Conservation (phyloP, 345 rosid species). For the Stellera chamaejasme region DNA sequence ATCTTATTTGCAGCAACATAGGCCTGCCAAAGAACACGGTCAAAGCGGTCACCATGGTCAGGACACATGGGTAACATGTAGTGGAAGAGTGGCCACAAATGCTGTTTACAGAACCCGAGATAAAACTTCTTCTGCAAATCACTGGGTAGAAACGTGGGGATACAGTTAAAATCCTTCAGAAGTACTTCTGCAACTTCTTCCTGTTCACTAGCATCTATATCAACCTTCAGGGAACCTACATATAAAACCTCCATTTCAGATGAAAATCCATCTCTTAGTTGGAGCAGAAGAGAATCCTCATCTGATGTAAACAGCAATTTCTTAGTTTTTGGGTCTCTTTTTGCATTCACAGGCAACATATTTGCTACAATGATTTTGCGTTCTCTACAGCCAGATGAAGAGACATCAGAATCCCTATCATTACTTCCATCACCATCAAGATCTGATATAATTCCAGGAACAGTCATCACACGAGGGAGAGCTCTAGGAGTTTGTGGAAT, state of each 20-base stretch:
- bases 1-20: slow-evolving; percentile 60
- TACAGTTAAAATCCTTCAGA: slow-evolving; percentile 50
- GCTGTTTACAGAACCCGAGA: slow-evolving; percentile 60
- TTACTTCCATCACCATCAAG: slow-evolving; percentile 30
- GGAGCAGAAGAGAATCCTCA: slow-evolving; percentile 38
- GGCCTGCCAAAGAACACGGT: slow-evolving; percentile 54
- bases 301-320: slow-evolving; percentile 47
- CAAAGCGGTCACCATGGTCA: slow-evolving; percentile 61
- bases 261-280: slow-evolving; percentile 44
- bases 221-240: slow-evolving; percentile 59
- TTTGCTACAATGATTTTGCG: slow-evolving; percentile 39
- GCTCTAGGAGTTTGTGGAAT: slow-evolving; percentile 45
- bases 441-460: slow-evolving; percentile 55
- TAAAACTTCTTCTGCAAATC: slow-evolving; percentile 57
- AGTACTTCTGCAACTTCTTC: slow-evolving; percentile 51
- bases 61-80: slow-evolving; percentile 69
- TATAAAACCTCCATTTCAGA: slow-evolving; percentile 40
- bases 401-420: slow-evolving; percentile 42
- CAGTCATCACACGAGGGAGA: slow-evolving; percentile 55
- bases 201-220: slow-evolving; percentile 43
- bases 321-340: slow-evolving; percentile 22
- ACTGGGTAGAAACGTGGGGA: slow-evolving; percentile 48
- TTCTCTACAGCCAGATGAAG: slow-evolving; percentile 30
- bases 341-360: slow-evolving; percentile 36
- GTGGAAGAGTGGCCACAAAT: slow-evolving; percentile 64